Base-by-base conservation (phyloP, 345 rosid species). In the Aurinia saxatilis region DNA sequence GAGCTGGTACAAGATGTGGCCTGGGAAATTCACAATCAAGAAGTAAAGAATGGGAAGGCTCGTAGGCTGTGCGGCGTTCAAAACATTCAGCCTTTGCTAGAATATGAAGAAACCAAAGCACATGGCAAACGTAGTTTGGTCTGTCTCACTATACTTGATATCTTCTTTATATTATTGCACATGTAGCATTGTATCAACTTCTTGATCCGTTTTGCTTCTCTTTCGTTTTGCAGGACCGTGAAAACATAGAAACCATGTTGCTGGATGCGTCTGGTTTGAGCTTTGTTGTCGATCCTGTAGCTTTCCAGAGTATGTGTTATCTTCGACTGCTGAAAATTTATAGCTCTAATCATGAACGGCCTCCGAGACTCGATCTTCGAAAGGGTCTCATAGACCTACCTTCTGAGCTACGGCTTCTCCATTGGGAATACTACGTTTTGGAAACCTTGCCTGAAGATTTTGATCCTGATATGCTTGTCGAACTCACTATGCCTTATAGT, bases 1-100 rank as follows among this genome's bases (percentile, higher is more conserved):
- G 34, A 63, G 6, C 55, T 67, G 3, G 10, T 67, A 11, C 73
- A 36, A 15, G 77, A 50, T 14, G 41, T 73, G 40, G 63, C 34
- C 2, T 9, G 16, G 0, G 17, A 62, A 40, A 56, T 63, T 21
- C 61, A 18, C 8, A 10, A 11, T 2, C 42, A 68, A 74, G 54
- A 50, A 68, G 29, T 12, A 56, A 25, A 2, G 33, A 2, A 7
- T 21, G 47, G 47, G 46, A 39, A 2, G 11, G 30, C 51, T 5
- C 38, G 70, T 29, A 53, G 63, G 16, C 30, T 68, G 18, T 63
- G 53, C 41, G 38, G 29, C 9, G 10, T 2, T 5, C 1, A 29
- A 3, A 63, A 48, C 29, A 31, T 58, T 1, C 33, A 45, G 7
- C 18, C 60, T 29, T 52, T 74, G 6, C 58, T 74, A 57, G 50